Conservation (phyloP, 176 grass and related monocot genomes). For the Luzula sylvatica region DNA sequence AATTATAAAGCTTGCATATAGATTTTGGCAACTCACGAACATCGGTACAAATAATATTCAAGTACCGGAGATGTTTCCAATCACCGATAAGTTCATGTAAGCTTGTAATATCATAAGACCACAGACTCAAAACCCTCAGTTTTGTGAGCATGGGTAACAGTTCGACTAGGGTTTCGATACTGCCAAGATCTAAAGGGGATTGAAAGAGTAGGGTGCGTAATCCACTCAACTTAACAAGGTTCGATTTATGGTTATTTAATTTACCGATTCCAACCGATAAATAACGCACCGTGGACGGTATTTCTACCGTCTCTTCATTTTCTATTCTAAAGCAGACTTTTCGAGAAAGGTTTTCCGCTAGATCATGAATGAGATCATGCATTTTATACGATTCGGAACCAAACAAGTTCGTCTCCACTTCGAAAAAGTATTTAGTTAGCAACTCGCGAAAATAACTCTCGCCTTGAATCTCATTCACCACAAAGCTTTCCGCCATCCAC, state of each 20-base stretch:
- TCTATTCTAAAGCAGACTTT: background rate
- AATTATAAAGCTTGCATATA: constrained; percentile 26
- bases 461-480: background rate
- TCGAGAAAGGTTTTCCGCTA: constrained; percentile 1
- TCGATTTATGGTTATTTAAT: background rate
- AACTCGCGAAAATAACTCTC: constrained; percentile 1
- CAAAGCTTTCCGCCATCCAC: constrained; percentile 28
- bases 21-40: constrained; percentile 8
- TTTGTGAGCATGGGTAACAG: constrained; percentile 7
- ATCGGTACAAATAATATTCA: background rate
- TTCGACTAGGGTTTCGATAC: background rate
- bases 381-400: background rate
- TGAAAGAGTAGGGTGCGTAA: background rate
- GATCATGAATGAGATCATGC: constrained; percentile 18
- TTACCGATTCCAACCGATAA: background rate
- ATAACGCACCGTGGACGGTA: background rate
- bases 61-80: constrained; percentile 24
- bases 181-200: background rate
- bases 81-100: constrained; percentile 16
- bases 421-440: background rate
- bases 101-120: background rate
- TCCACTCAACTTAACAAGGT: background rate
- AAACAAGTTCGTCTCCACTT: background rate
- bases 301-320: background rate
- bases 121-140: constrained; percentile 6